Base-by-base conservation (phyloP, 2,329 filamentous ascomycete species). In the Trichoderma aggressivum region DNA sequence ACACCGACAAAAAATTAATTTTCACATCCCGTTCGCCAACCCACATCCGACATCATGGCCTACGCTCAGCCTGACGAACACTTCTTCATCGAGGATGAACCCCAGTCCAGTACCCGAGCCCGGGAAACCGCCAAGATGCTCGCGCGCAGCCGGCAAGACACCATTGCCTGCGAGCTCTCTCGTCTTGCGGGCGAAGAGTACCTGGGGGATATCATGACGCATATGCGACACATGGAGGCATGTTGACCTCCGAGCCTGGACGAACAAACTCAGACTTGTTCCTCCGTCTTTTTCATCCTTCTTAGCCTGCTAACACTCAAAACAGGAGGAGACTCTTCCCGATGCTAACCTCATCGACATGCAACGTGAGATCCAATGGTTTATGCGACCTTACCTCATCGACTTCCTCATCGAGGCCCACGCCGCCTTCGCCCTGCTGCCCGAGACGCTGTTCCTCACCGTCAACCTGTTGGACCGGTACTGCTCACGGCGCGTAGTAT, bases 291-390 rank as follows among this genome's bases (percentile, higher is more conserved):
- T 11, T 6, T 21, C 4, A 43, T 43, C 18, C 50, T 7, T 14
- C 30, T 12, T 60, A 67, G 59, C 70, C 59, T 68, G 73, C 78
- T 84, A 73, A 78, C 75, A 50, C 32, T 71, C 63, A 36, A 28
- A 70, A 70, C 59, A 89, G 88, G 88, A 91, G 78, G 92, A 97
- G 83, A 98, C 96, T 32, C 86, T 98, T 75, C 93, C 96, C 68
- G 96, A 99, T 82, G 95, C 97, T 80, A 95, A 95, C 81, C 94
- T 97, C 43, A 99, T 99, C 81, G 96, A 99, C 81, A 98, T 98
- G 82, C 96, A 99, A 83, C 94, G 94, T 75, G 96, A 99, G 87
- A 98, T 99, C 74, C 94, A 98, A 81, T 99, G 96, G 96, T 98
- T 97, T 84, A 99, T 99, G 96, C 88, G 96, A 77, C 96, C 96